Conservation (phyloP, 768 basidiomycete genomes). For the Mrakia hoshinonis region DNA sequence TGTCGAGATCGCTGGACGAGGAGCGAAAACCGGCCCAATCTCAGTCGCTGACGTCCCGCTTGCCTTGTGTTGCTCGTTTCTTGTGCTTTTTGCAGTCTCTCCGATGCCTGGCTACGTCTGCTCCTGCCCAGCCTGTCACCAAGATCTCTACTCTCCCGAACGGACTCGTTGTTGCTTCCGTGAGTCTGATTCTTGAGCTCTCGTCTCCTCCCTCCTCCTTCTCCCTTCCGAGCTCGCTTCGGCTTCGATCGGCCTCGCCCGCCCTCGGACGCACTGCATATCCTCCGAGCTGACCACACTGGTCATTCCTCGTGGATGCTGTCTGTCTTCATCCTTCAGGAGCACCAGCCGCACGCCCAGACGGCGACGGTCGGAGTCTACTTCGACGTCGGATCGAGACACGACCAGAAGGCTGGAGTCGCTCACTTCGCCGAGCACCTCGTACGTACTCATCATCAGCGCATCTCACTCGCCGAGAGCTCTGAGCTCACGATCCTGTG, state of each 20-base stretch:
- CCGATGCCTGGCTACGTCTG: constrained; percentile 22
- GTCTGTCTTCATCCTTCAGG: constrained; percentile 6
- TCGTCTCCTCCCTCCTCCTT: neutral
- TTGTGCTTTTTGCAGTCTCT: neutral
- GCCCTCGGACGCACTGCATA: neutral
- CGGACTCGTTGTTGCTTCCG: constrained; percentile 90
- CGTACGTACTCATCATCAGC: constrained; percentile 6
- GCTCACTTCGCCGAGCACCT: constrained; percentile 85
- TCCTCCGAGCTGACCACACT: neutral
- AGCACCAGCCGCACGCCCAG: constrained; percentile 59
- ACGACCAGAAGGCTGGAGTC: constrained; percentile 90
- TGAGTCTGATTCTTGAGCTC: constrained; percentile 12
- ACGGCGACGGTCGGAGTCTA: constrained; percentile 98
- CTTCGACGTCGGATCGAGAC: constrained; percentile 96
- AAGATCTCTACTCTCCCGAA: constrained; percentile 87
- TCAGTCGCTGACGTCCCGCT: neutral
- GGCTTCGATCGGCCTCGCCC: neutral
- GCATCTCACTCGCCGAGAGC: neutral
- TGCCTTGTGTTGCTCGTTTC: neutral
- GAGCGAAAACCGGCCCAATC: neutral
- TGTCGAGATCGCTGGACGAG: neutral
- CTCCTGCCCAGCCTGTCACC: constrained; percentile 43
- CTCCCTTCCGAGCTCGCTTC: neutral
- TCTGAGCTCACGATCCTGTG: neutral
- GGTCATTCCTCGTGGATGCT: neutral